phyloP scores from a whole-genome alignment of 768 basidiomycete species.

The Panellus pusillus region DNA sequence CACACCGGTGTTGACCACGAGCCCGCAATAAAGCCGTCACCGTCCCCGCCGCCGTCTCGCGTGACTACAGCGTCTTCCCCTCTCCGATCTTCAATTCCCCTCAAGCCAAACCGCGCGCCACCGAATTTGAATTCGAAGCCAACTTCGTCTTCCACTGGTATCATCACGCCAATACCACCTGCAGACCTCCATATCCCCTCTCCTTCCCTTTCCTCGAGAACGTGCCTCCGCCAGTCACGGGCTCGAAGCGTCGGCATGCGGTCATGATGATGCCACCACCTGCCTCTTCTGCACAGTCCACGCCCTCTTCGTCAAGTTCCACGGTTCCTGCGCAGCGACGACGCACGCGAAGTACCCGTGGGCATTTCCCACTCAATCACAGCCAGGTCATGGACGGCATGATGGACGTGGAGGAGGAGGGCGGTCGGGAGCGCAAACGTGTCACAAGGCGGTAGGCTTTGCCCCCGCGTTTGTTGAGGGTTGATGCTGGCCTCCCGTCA shows the following conservation, averaged over 20 bases:
- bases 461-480: not conserved
- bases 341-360: slow-evolving; percentile 54
- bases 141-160: slow-evolving; percentile 17
- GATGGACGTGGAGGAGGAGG: slow-evolving; percentile 80
- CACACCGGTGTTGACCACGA: slow-evolving; percentile 5
- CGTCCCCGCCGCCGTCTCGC: slow-evolving; percentile 27
- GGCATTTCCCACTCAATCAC: slow-evolving; percentile 35
- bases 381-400: slow-evolving; percentile 40
- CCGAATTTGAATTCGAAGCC: slow-evolving; percentile 5
- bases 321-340: slow-evolving; percentile 37
- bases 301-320: slow-evolving; percentile 36
- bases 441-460: slow-evolving; percentile 55
- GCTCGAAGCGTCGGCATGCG: slow-evolving; percentile 74
- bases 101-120: slow-evolving; percentile 11
- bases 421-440: slow-evolving; percentile 70
- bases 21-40: slow-evolving; percentile 25
- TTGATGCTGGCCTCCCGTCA: no score
- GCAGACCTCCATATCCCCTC: slow-evolving; percentile 23
- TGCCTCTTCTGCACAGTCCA: slow-evolving; percentile 37
- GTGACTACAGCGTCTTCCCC: slow-evolving; percentile 20
- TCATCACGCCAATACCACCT: slow-evolving; percentile 10
- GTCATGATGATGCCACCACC: slow-evolving; percentile 78
- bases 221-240: slow-evolving; percentile 48
- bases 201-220: slow-evolving; percentile 36
- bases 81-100: slow-evolving; percentile 14